A percentile compares a stretch with the other conserved stretches of the same genome.
These are phyloP conservation scores for Cystobasidiaceae sp. DNA, from an alignment of 1,284 basidiomycete species.

Conservation along the genomic window DNA sequence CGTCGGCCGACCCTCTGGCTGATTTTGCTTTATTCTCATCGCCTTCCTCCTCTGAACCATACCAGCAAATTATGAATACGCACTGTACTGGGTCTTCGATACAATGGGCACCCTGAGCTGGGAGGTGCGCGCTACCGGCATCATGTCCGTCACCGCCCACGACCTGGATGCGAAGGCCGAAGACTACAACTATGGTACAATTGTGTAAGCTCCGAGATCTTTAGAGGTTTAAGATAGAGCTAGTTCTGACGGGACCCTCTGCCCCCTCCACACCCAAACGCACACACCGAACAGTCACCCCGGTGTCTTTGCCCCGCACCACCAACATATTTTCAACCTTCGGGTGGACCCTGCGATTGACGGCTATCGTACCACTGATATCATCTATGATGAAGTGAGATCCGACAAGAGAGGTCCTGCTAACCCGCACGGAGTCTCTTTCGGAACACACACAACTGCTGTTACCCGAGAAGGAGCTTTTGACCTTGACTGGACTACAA, in stretches of 20 bases:
- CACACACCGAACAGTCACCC: no score
- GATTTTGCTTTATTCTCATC: no score
- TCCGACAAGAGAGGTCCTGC: constrained; percentile 43
- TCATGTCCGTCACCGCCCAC: constrained; percentile 49
- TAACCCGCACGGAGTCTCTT: constrained; percentile 47
- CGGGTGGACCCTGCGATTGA: constrained; percentile 44
- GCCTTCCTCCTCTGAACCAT: no score
- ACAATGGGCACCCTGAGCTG: constrained; percentile 49
- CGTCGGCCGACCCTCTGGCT: no score
- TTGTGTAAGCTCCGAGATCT: no score
- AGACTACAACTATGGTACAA: constrained; percentile 48
- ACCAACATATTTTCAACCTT: constrained; percentile 45
- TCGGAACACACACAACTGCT: constrained; percentile 44
- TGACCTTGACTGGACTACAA: constrained; percentile 44
- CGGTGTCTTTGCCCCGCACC: constrained; percentile 46
- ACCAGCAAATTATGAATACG: constrained; percentile 45
- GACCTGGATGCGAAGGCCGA: constrained; percentile 47
- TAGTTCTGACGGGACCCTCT: no score
- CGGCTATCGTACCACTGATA: constrained; percentile 47
- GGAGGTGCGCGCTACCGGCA: constrained; percentile 50
- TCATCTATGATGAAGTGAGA: constrained; percentile 47
- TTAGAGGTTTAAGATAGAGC: no score
- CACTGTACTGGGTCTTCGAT: constrained; percentile 49
- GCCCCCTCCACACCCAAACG: no score
- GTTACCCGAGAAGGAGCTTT: constrained; percentile 44